phyloP scores from a whole-genome alignment of 2,329 filamentous ascomycete genomes.

The Thyridium curvatum region DNA sequence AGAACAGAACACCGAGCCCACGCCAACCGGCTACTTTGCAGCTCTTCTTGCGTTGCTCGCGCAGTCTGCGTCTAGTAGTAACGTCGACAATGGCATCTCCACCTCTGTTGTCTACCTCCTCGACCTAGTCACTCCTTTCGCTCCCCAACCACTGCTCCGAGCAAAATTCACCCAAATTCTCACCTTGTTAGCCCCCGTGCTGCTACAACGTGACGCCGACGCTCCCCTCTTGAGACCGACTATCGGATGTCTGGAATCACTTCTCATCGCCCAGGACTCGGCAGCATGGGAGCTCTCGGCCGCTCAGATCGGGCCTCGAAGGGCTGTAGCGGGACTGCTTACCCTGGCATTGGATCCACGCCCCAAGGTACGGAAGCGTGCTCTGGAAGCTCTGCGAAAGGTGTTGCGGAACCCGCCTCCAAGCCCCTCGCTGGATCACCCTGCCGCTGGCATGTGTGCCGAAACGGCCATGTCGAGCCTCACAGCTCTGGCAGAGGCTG shows the following conservation, averaged over 20 bases:
- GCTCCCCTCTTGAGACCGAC: constrained; percentile 80
- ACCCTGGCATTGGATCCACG: constrained; percentile 79
- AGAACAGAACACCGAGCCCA: constrained; percentile 77
- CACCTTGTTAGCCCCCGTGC: constrained; percentile 73
- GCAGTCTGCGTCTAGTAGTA: constrained; percentile 64
- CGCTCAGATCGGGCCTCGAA: constrained; percentile 75
- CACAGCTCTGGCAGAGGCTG: constrained; percentile 63
- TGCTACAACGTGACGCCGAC: constrained; percentile 75
- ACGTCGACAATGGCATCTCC: constrained; percentile 74
- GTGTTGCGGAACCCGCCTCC: constrained; percentile 82
- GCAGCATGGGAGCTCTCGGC: constrained; percentile 82
- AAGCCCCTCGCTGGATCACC: constrained; percentile 88
- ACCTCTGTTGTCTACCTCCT: constrained; percentile 91
- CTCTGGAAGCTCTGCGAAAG: constrained; percentile 80
- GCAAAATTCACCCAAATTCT: constrained; percentile 95
- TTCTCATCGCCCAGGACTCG: constrained; percentile 83
- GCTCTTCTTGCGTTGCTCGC: constrained; percentile 84
- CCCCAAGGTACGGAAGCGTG: constrained; percentile 90
- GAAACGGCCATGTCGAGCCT: constrained; percentile 81
- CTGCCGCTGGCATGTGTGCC: constrained; percentile 92
- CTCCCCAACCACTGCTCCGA: constrained; percentile 79
- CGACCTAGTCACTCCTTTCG: constrained; percentile 80
- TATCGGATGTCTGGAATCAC: constrained; percentile 88
- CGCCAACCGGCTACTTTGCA: constrained; percentile 89
- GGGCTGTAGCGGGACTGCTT: constrained; percentile 81